Evolutionary conservation across 108 stramenopile species (phyloP).

Genomic region (Nitzschia palea): DNA sequence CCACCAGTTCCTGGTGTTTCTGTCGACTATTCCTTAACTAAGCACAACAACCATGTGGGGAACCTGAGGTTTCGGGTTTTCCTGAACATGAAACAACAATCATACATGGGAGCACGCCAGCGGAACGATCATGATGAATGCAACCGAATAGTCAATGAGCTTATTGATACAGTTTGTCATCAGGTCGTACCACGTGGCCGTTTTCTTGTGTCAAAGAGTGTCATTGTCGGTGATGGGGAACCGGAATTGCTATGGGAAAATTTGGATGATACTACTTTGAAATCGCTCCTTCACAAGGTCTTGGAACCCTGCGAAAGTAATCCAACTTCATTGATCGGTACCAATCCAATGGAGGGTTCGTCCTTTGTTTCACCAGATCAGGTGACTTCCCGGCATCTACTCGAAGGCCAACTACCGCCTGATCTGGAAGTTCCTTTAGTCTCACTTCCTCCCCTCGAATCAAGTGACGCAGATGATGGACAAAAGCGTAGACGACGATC

Average conservation of each 20-base stretch:
- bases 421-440: background rate
- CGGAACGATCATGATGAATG: slow-evolving; percentile 9
- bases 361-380: background rate
- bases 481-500: slow-evolving; percentile 25
- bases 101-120: slow-evolving; percentile 6
- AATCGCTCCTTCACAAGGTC: slow-evolving; percentile 5
- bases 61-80: slow-evolving; percentile 34
- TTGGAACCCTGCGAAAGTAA: background rate
- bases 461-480: background rate
- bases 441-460: background rate
- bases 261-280: slow-evolving; percentile 3
- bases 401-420: background rate
- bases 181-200: slow-evolving; percentile 29
- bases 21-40: slow-evolving; percentile 14
- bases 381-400: background rate
- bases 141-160: slow-evolving; percentile 11
- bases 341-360: background rate
- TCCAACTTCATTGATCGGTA: background rate
- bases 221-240: background rate
- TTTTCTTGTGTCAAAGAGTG: slow-evolving; percentile 12
- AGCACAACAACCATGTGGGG: slow-evolving; percentile 25
- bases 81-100: slow-evolving; percentile 12
- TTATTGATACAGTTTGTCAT: slow-evolving; percentile 16
- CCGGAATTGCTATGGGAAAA: slow-evolving; percentile 4
- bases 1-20: slow-evolving; percentile 20